Conservation (phyloP, 2,329 filamentous ascomycete genomes). For the Aspergillus sp. region DNA sequence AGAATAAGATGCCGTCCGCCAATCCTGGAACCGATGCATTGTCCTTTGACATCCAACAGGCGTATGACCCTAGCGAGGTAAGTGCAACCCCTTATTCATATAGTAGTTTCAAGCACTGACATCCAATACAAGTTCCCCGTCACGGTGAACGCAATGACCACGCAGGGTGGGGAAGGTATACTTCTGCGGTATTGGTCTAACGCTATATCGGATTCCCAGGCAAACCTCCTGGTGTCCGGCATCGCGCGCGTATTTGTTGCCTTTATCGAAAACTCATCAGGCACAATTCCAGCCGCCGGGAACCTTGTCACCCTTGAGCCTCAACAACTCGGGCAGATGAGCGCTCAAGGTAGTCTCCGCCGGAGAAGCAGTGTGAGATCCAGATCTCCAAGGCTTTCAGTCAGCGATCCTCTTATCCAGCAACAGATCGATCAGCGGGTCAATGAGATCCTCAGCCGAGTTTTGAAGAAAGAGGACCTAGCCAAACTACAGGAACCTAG, state of each 20-base stretch:
- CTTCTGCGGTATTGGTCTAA: slow-evolving; percentile 43
- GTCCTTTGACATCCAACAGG: slow-evolving; percentile 31
- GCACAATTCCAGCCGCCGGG: no score
- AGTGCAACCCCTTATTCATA: not conserved
- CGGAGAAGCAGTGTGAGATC: not conserved
- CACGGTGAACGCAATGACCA: slow-evolving; percentile 41
- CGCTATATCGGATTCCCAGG: slow-evolving; percentile 36
- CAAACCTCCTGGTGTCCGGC: slow-evolving; percentile 25
- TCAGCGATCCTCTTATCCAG: slow-evolving; percentile 8
- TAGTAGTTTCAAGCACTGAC: slow-evolving; percentile 9
- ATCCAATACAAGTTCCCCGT: slow-evolving; percentile 32
- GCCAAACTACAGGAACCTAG: slow-evolving; percentile 12
- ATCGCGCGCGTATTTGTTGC: slow-evolving; percentile 23
- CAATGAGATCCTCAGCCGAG: slow-evolving; percentile 33
- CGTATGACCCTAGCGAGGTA: slow-evolving; percentile 41
- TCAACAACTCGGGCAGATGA: no score
- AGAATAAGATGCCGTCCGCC: slow-evolving; percentile 31
- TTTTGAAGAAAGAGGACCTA: slow-evolving; percentile 31
- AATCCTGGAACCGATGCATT: slow-evolving; percentile 26
- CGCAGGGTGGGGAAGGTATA: slow-evolving; percentile 35
- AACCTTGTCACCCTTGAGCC: no score
- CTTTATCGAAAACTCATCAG: slow-evolving; percentile 31
- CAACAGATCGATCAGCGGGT: slow-evolving; percentile 36
- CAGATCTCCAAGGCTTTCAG: not conserved
- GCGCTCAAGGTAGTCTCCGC: slow-evolving; percentile 17